Conservation (phyloP, 352 stramenopile species). For the Pythium sp. region DNA sequence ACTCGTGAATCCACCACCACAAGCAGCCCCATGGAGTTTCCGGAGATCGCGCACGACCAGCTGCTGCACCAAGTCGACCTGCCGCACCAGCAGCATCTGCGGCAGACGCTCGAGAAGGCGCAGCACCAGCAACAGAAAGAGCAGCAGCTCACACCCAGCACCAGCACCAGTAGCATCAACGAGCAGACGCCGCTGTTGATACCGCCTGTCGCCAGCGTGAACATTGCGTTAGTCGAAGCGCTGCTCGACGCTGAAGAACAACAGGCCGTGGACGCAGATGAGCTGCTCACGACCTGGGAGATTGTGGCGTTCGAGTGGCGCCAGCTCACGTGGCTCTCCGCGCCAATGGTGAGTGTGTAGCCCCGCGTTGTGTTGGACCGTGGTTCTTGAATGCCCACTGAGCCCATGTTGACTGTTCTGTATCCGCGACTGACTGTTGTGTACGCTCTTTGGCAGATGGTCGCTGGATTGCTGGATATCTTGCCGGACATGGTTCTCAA, state of each 20-base stretch:
- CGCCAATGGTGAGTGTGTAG: conserved; percentile 17
- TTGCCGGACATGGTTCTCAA: conserved; percentile 30
- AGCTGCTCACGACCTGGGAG: conserved; percentile 15
- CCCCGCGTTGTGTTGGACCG: too few relatives aligned
- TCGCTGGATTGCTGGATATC: conserved; percentile 35
- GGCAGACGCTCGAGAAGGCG: conserved; percentile 20
- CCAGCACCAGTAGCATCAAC: conserved; percentile 4
- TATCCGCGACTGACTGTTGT: not conserved
- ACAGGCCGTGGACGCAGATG: conserved; percentile 25
- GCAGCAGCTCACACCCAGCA: conserved; percentile 7
- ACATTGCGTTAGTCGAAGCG: conserved; percentile 22
- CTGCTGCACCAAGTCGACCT: conserved; percentile 34
- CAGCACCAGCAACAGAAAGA: not conserved
- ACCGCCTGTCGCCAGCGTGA: conserved; percentile 14
- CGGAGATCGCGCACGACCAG: conserved; percentile 23
- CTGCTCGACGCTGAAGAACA: conserved; percentile 26
- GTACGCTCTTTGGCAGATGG: conserved; percentile 16
- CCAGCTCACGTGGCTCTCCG: conserved; percentile 17
- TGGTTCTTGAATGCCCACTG: not conserved
- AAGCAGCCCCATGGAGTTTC: conserved; percentile 25
- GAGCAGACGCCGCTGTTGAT: conserved; percentile 26
- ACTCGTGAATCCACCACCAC: not conserved
- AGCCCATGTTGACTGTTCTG: not conserved
- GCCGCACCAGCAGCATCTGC: conserved; percentile 25
- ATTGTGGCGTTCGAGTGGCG: conserved; percentile 20